Evolutionary conservation across 2,329 filamentous ascomycete species (phyloP).

Genomic region (Ceratocystis destructans): DNA sequence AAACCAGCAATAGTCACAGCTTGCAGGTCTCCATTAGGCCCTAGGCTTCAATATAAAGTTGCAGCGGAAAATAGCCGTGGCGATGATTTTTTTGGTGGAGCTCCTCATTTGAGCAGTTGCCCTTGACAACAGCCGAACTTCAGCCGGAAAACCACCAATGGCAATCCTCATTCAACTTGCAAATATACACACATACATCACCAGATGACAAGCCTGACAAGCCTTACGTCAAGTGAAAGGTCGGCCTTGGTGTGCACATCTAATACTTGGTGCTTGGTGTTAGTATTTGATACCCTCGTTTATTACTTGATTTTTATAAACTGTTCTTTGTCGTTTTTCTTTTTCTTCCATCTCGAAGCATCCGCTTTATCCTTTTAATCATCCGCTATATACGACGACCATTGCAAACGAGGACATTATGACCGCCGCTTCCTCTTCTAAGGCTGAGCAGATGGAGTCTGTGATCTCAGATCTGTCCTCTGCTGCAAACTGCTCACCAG

Average conservation of each 20-base stretch:
- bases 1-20: too few species aligned
- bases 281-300: background rate
- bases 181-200: background rate
- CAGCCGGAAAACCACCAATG: slow-evolving; percentile 22
- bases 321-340: background rate
- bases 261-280: background rate
- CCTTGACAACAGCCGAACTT: slow-evolving; percentile 28
- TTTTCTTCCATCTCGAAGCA: background rate
- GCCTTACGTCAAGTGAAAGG: background rate
- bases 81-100: slow-evolving; percentile 10
- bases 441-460: slow-evolving; percentile 17
- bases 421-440: background rate
- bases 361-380: background rate
- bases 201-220: slow-evolving; percentile 3
- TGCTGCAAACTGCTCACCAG: slow-evolving; percentile 14
- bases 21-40: too few species aligned
- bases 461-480: slow-evolving; percentile 15
- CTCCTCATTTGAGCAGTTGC: slow-evolving; percentile 24
- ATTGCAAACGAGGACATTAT: background rate
- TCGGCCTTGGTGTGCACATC: background rate
- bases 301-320: slow-evolving; percentile 6
- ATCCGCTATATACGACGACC: background rate
- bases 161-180: background rate
- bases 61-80: background rate
- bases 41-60: background rate